A percentile compares a stretch with the other conserved stretches of the same genome.
Conservation (phyloP, 164 flowering plant genomes). For the Umbilicus rupestris region DNA sequence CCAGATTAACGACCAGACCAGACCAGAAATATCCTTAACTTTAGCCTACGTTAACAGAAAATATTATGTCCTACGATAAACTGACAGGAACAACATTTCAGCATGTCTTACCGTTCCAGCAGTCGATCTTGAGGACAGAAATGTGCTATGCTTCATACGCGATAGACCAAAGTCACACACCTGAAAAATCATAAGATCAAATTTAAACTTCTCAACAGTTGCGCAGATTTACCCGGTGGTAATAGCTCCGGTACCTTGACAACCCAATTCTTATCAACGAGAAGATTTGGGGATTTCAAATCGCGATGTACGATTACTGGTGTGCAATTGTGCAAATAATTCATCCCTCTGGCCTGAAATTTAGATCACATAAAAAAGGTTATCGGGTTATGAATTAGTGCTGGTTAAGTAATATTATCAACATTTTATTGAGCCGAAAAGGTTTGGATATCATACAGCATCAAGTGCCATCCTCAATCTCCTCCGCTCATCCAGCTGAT, state of each 20-base stretch:
- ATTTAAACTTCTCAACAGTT: neutral
- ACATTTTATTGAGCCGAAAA: neutral
- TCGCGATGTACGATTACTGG: slow-evolving; percentile 93
- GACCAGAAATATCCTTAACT: too few species aligned
- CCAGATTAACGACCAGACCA: too few species aligned
- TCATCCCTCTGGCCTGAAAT: slow-evolving; percentile 92
- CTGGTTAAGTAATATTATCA: neutral
- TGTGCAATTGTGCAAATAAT: slow-evolving; percentile 77
- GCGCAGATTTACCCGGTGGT: neutral
- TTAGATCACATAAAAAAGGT: slow-evolving; percentile 9
- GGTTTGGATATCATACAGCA: slow-evolving; percentile 44
- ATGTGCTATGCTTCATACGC: slow-evolving; percentile 76
- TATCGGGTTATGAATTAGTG: neutral
- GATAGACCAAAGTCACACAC: slow-evolving; percentile 96
- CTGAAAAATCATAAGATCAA: slow-evolving; percentile 23
- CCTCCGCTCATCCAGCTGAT: slow-evolving; percentile 75
- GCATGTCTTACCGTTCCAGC: slow-evolving; percentile 76
- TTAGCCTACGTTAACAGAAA: too few species aligned
- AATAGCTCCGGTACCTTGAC: slow-evolving; percentile 50
- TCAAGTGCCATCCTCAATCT: slow-evolving; percentile 88
- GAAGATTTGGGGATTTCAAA: slow-evolving; percentile 94
- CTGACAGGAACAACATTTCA: too few species aligned
- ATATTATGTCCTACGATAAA: too few species aligned
- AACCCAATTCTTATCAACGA: slow-evolving; percentile 96
- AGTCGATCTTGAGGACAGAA: slow-evolving; percentile 84